phyloP scores from a whole-genome alignment of 768 basidiomycete species.

The Termitomyces sp. region DNA sequence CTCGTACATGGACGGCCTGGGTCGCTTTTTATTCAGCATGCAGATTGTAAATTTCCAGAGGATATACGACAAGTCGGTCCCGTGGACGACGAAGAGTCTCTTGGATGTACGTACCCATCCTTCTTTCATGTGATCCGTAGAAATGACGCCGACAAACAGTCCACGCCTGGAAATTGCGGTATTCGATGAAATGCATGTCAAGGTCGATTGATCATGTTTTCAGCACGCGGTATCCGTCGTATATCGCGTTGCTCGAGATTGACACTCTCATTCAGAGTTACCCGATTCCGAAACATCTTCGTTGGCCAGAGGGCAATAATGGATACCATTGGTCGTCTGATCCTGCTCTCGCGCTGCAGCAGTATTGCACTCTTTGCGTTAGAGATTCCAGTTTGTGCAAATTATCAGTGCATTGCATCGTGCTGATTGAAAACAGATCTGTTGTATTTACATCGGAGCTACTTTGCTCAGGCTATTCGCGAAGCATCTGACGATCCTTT shows the following conservation, averaged over 20 bases:
- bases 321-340: constrained; percentile 34
- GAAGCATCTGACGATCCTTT: constrained; percentile 37
- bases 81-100: constrained; percentile 28
- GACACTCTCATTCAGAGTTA: constrained; percentile 49
- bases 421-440: constrained; percentile 23
- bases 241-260: constrained; percentile 39
- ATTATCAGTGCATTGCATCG: neutral
- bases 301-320: constrained; percentile 28
- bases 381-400: constrained; percentile 40
- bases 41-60: constrained; percentile 48
- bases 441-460: constrained; percentile 42
- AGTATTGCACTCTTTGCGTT: constrained; percentile 33
- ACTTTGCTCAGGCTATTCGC: constrained; percentile 41
- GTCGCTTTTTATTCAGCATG: constrained; percentile 37
- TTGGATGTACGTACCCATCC: constrained; percentile 35
- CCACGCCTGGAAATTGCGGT: constrained; percentile 41
- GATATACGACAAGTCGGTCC: constrained; percentile 29
- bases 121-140: neutral
- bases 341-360: constrained; percentile 34
- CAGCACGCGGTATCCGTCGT: constrained; percentile 29
- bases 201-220: constrained; percentile 38
- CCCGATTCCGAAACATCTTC: constrained; percentile 37
- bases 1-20: constrained; percentile 48
- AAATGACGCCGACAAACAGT: constrained; percentile 22
- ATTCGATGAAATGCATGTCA: constrained; percentile 38